Conservation (phyloP, 192 early-diverging fungal species). For the Coemansia pectinata region DNA sequence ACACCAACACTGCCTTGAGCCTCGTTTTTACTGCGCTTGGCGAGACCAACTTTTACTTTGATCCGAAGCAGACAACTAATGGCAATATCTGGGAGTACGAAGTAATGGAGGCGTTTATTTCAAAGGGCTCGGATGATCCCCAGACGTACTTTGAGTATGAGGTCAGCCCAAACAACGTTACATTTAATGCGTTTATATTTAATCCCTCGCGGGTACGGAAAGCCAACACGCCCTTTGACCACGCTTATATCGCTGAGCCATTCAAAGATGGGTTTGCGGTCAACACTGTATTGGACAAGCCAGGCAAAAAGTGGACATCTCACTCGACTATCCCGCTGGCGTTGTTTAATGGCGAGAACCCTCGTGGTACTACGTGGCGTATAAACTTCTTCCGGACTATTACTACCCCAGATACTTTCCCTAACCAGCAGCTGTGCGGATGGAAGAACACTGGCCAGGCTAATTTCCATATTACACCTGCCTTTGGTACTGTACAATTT, state of each 20-base stretch:
- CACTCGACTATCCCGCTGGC: conserved; percentile 40
- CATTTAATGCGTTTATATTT: conserved; percentile 48
- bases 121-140: conserved; percentile 41
- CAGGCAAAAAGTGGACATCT: conserved; percentile 27
- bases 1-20: conserved; percentile 36
- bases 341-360: conserved; percentile 52
- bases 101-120: conserved; percentile 54
- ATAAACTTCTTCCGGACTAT: conserved; percentile 58
- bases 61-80: conserved; percentile 40
- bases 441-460: conserved; percentile 47
- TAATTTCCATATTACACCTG: conserved; percentile 49
- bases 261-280: conserved; percentile 47
- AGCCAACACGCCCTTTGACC: conserved; percentile 44
- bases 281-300: conserved; percentile 33
- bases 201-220: conserved; percentile 42
- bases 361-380: conserved; percentile 38
- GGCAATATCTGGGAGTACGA: conserved; percentile 54
- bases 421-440: conserved; percentile 51
- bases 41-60: conserved; percentile 45
- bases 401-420: conserved; percentile 29
- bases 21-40: conserved; percentile 40
- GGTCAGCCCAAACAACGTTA: conserved; percentile 51
- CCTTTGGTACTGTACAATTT: conserved; percentile 38
- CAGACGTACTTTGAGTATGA: conserved; percentile 55
- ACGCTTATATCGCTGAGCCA: conserved; percentile 38